Conservation (phyloP, 495 filamentous ascomycete species). For the Penicillium manginii region DNA sequence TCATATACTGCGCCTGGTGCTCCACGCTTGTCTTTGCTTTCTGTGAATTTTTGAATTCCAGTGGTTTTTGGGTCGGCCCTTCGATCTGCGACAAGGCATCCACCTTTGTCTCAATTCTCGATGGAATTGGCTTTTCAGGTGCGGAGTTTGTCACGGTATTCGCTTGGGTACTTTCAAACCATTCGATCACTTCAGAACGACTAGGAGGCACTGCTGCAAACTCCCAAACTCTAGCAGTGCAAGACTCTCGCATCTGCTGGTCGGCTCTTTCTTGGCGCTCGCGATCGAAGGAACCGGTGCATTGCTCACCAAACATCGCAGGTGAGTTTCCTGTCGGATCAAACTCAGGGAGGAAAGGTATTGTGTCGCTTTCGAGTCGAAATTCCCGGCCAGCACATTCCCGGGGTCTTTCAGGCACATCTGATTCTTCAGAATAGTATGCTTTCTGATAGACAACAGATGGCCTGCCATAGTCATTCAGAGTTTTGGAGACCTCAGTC, state of each 20-base stretch:
- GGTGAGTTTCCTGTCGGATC: slow-evolving; percentile 63
- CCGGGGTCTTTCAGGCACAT: slow-evolving; percentile 76
- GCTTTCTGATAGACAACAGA: slow-evolving; percentile 81
- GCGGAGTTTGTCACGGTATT: slow-evolving; percentile 11
- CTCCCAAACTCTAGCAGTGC: slow-evolving; percentile 41
- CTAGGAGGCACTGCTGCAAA: slow-evolving; percentile 65
- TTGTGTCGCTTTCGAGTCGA: slow-evolving; percentile 70
- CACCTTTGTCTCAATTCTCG: slow-evolving; percentile 8
- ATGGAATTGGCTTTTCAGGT: not conserved
- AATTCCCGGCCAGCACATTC: slow-evolving; percentile 93
- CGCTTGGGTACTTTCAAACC: slow-evolving; percentile 52
- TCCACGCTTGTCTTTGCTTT: slow-evolving; percentile 74
- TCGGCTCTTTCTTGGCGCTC: slow-evolving; percentile 53
- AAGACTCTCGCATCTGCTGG: slow-evolving; percentile 47
- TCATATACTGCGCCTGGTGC: slow-evolving; percentile 93
- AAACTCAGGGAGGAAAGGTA: slow-evolving; percentile 80
- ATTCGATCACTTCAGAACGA: slow-evolving; percentile 68
- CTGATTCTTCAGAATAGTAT: slow-evolving; percentile 82
- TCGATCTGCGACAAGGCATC: slow-evolving; percentile 80
- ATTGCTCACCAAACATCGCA: slow-evolving; percentile 59
- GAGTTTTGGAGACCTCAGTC: slow-evolving; percentile 33
- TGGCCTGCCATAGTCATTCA: slow-evolving; percentile 43
- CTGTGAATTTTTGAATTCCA: slow-evolving; percentile 88
- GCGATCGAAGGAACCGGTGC: slow-evolving; percentile 47
- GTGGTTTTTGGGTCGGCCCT: slow-evolving; percentile 80